Percentiles rank a stretch among this genome's conserved stretches.
Conservation (phyloP, 2,329 filamentous ascomycete genomes). For the Ceratocystis destructans region DNA sequence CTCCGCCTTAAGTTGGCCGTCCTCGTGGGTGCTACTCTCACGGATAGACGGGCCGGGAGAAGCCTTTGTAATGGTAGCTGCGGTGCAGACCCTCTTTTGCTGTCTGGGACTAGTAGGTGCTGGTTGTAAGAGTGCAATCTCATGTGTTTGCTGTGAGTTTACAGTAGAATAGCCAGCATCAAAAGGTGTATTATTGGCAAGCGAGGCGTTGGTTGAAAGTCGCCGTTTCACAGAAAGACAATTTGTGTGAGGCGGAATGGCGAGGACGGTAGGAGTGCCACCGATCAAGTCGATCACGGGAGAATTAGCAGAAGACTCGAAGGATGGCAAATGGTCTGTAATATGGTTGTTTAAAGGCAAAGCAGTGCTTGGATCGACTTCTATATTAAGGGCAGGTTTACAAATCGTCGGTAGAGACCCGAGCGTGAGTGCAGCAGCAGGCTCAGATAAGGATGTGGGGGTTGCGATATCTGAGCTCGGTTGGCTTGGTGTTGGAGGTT, state of each 20-base stretch:
- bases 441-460: background rate
- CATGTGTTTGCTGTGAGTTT: background rate
- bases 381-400: background rate
- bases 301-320: background rate
- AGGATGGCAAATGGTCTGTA: background rate
- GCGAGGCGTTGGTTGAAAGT: constrained; percentile 26
- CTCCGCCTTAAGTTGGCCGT: constrained; percentile 21
- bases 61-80: background rate
- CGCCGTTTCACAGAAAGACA: constrained; percentile 10
- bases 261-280: constrained; percentile 5
- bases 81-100: background rate
- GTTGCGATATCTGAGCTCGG: background rate
- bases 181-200: constrained; percentile 37
- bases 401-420: background rate
- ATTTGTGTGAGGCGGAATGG: background rate
- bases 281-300: background rate
- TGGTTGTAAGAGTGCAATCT: background rate
- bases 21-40: constrained; percentile 31
- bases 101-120: constrained; percentile 11
- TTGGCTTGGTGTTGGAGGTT: constrained; percentile 5
- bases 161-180: constrained; percentile 34
- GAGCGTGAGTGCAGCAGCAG: background rate
- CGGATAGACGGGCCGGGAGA: background rate
- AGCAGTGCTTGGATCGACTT: background rate
- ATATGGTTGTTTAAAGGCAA: background rate